Evolutionary conservation across 345 rosid species (phyloP), one percentile per base, ranked within the genome.

Genomic region (Salix koriyanagi): DNA sequence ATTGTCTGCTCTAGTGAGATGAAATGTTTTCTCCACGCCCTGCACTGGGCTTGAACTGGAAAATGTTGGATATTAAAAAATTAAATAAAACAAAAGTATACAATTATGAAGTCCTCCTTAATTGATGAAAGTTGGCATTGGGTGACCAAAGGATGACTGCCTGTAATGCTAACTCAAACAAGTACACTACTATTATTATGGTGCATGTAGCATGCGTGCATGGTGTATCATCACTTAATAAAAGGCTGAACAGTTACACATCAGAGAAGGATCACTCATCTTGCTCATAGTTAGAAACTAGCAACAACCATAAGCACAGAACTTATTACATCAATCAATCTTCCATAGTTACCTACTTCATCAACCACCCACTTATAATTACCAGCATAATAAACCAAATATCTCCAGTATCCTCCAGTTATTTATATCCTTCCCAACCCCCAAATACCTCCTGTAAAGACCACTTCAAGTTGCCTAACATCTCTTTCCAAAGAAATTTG

Each of bases 11-110:
- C 92, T 90, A 13, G 91, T 81, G 44, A 96, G 84, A 60, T 87
- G 90, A 86, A 92, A 94, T 76, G 92, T 76, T 77, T 81, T 91
- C 78, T 94, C 98, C 73, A 84, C 88, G 76, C 84, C 81, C 82
- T 88, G 97, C 75, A 88, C 56, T 52, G 97, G 91, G 85, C 70
- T 92, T 79, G 96, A 60, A 72, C 99, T 96, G 93, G 67, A 84
- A 84, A 76, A 77, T 46, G 52, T 79, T 72, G 39, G 58, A 65
- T 36, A 48, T 7, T 26, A 71, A 71, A 78, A 69, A 42, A 82
- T 70, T 71, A 75, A 79, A 58, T 69, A 70, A 85, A 26, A 73
- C 16, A 74, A 11, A n/a, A 58, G 10, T 1, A 9, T 58, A 58
- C 28, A 56, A 56, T 25, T 8, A 56, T 56, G 5, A 56, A 25